Evolutionary conservation across 768 basidiomycete species (phyloP).

Genomic region (Coprinopsis strossmayeri): DNA sequence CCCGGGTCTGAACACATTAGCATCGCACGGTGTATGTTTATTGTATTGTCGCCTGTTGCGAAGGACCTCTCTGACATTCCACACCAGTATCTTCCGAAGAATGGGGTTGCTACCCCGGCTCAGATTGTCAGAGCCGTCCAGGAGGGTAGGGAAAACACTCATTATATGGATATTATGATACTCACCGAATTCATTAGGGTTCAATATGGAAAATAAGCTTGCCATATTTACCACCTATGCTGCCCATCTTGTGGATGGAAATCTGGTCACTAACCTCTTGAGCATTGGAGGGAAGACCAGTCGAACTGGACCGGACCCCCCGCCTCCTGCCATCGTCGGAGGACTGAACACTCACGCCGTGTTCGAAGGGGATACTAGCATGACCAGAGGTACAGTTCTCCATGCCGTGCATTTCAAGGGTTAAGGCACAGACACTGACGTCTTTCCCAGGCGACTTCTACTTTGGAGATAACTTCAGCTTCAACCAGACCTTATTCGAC

Average conservation of each 20-base stretch:
- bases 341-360: slow-evolving; percentile 16
- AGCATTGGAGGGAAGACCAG: slow-evolving; percentile 17
- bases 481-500: slow-evolving; percentile 17
- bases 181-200: slow-evolving; percentile 10
- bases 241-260: slow-evolving; percentile 16
- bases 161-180: background rate
- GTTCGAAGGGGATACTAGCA: slow-evolving; percentile 15
- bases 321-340: slow-evolving; percentile 16
- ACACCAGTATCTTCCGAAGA: slow-evolving; percentile 11
- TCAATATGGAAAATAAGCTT: slow-evolving; percentile 15
- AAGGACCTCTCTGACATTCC: background rate
- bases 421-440: background rate
- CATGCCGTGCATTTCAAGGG: background rate
- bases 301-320: slow-evolving; percentile 14
- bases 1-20: slow-evolving; percentile 18
- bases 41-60: background rate
- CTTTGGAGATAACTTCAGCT: slow-evolving; percentile 17
- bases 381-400: slow-evolving; percentile 6
- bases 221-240: slow-evolving; percentile 14
- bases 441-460: slow-evolving; percentile 8
- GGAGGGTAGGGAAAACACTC: slow-evolving; percentile 12
- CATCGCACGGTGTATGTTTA: slow-evolving; percentile 15
- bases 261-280: slow-evolving; percentile 13
- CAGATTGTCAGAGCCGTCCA: slow-evolving; percentile 14
- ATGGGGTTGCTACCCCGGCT: slow-evolving; percentile 11